phyloP scores from a whole-genome alignment of 495 filamentous ascomycete species.

The Tuber borchii region DNA sequence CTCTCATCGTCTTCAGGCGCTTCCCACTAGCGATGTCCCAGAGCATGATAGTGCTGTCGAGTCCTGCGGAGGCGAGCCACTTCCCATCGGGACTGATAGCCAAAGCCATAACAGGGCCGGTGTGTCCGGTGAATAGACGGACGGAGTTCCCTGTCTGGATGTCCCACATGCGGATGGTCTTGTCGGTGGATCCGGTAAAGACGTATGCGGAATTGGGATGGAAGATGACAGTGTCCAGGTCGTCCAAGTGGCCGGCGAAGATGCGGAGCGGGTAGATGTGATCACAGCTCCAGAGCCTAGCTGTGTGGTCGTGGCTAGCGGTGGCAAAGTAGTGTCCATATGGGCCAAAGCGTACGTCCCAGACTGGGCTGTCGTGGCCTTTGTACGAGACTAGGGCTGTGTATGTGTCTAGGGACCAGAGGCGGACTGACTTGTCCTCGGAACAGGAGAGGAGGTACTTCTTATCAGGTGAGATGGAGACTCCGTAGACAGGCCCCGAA shows the following conservation, averaged over 20 bases:
- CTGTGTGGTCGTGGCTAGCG: slow-evolving; percentile 77
- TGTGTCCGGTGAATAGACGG: slow-evolving; percentile 86
- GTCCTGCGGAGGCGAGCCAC: slow-evolving; percentile 78
- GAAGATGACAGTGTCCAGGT: slow-evolving; percentile 77
- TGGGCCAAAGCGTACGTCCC: slow-evolving; percentile 83
- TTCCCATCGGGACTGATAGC: slow-evolving; percentile 81
- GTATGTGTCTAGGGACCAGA: slow-evolving; percentile 91
- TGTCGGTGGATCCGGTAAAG: slow-evolving; percentile 83
- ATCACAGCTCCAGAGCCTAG: slow-evolving; percentile 82
- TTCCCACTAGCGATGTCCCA: slow-evolving; percentile 85
- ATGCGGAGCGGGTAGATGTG: slow-evolving; percentile 83
- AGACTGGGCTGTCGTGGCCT: slow-evolving; percentile 79
- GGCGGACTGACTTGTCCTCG: slow-evolving; percentile 74
- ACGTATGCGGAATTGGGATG: slow-evolving; percentile 89
- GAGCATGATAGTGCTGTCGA: slow-evolving; percentile 75
- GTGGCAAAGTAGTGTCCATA: slow-evolving; percentile 94
- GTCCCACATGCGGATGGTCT: slow-evolving; percentile 96
- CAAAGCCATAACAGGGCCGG: slow-evolving; percentile 71
- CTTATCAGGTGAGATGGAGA: slow-evolving; percentile 79
- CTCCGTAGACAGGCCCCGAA: slow-evolving; percentile 75
- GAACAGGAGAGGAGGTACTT: slow-evolving; percentile 79
- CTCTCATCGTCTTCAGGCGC: slow-evolving; percentile 82
- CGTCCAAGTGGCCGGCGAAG: slow-evolving; percentile 82
- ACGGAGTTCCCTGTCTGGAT: slow-evolving; percentile 75
- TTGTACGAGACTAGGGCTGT: slow-evolving; percentile 87